These are phyloP conservation scores for Vitis cinerea DNA, from an alignment of 164 flowering plant species.

Conservation along the genomic window DNA sequence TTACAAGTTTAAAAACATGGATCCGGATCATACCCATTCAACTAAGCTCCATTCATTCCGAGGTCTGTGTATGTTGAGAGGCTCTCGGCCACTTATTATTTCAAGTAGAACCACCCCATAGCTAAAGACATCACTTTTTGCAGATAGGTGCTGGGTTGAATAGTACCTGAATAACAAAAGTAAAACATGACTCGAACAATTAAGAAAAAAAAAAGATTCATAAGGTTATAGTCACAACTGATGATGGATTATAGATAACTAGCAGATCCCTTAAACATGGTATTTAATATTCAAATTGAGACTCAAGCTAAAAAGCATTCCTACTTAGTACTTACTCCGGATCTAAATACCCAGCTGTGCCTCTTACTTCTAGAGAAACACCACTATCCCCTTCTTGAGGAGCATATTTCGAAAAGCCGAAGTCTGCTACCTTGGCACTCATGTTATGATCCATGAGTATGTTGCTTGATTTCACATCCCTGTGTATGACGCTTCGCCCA, in stretches of 20 bases:
- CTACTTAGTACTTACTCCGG: slow-evolving; percentile 61
- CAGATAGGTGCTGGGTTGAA: slow-evolving; percentile 74
- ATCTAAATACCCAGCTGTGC: slow-evolving; percentile 82
- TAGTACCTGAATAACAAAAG: slow-evolving; percentile 52
- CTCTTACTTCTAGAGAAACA: slow-evolving; percentile 78
- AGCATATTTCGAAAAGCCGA: slow-evolving; percentile 81
- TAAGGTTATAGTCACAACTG: background rate
- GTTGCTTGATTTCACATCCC: slow-evolving; percentile 88
- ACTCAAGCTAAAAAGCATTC: background rate
- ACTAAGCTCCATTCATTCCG: slow-evolving; percentile 81
- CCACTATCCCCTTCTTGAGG: slow-evolving; percentile 83
- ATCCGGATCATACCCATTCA: slow-evolving; percentile 64
- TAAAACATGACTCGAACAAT: background rate
- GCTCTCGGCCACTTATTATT: slow-evolving; percentile 79
- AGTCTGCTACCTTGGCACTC: slow-evolving; percentile 76
- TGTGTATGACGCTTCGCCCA: slow-evolving; percentile 61
- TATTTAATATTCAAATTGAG: slow-evolving; percentile 5
- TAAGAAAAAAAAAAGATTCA: background rate
- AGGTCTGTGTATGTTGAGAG: slow-evolving; percentile 74
- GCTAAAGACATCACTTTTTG: slow-evolving; percentile 84
- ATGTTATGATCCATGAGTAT: slow-evolving; percentile 83
- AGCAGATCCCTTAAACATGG: background rate
- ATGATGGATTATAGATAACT: background rate
- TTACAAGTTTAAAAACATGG: background rate
- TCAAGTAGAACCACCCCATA: slow-evolving; percentile 82